Evolutionary conservation across 768 basidiomycete genomes (phyloP).

Genomic region (Rhodotorula kratochvilovae): DNA sequence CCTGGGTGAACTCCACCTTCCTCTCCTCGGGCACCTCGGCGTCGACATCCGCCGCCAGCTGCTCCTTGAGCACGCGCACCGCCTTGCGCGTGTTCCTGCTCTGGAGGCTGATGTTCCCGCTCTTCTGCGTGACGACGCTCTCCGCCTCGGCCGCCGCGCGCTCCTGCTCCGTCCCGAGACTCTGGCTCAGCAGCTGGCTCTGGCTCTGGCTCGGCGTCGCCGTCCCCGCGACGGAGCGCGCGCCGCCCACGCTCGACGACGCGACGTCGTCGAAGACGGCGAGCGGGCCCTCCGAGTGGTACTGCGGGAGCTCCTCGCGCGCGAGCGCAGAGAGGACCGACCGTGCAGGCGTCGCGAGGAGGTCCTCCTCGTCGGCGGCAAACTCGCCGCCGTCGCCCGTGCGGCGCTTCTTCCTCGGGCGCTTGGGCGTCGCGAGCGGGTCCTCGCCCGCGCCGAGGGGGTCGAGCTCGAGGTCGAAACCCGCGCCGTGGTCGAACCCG

Average conservation of each 20-base stretch:
- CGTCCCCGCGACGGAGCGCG: not conserved
- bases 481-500: constrained; percentile 26
- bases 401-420: constrained; percentile 26
- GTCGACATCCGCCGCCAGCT: constrained; percentile 52
- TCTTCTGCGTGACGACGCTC: constrained; percentile 25
- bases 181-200: constrained; percentile 10
- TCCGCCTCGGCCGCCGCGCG: constrained; percentile 14
- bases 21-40: constrained; percentile 53
- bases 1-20: constrained; percentile 67
- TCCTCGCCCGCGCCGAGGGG: constrained; percentile 3
- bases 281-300: constrained; percentile 35
- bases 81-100: constrained; percentile 80
- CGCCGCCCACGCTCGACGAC: not conserved
- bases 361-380: not conserved
- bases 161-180: constrained; percentile 22
- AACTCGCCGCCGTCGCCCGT: constrained; percentile 9
- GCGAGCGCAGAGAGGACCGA: constrained; percentile 7
- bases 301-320: constrained; percentile 18
- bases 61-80: constrained; percentile 67
- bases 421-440: constrained; percentile 17
- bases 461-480: constrained; percentile 22
- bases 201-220: constrained; percentile 1
- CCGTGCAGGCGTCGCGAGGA: constrained; percentile 2
- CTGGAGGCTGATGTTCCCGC: constrained; percentile 35
- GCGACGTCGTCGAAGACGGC: constrained; percentile 50